Evolutionary conservation across 345 rosid species (phyloP), one percentile per base, ranked within the genome.

Genomic region (Populus davidiana): DNA sequence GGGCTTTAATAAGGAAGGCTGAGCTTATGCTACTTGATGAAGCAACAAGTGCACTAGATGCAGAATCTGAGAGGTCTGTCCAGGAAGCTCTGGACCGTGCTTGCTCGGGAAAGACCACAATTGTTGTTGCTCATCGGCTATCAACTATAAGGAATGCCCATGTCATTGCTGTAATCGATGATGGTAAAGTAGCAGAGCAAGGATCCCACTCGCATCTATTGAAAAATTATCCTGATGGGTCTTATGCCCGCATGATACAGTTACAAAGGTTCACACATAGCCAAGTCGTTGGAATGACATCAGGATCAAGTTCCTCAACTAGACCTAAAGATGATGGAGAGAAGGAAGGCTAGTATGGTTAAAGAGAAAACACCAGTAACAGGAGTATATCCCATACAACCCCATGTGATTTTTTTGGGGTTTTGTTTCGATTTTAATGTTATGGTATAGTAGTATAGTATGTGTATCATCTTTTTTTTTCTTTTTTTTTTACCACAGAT

Each of bases 61-160:
- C 90, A 0, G 99, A 96, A 82, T 93, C 98, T 1, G 98, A 93
- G 86, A 91, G 94, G 78, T 92, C 93, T 0, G 99, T 96, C 54
- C 98, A 93, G 81, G 99, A 93, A 77, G 97, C 98, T 31, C 85
- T 96, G 67, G 97, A 96, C 81, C 94, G 93, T 1, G 97, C 97
- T 66, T 96, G 96, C 79, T 82, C 94, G 2, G 98, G 99, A 49
- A 96, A 88, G 82, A 96, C 97, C 11, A 93, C 98, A 0, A 91
- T 96, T 2, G 88, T 93, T 29, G 99, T 93, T 71, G 97, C 99
- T 70, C 97, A 93, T 77, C 83, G 97, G 85, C 82, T 96, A 49
- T 89, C 97, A 3, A 93, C 99, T 4, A 92, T 96, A 27, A 85
- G 99, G 70, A 96, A 93, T 63, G 99, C 99, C 0, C 92, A 92